Percentiles rank a stretch among this genome's conserved stretches.
These are phyloP conservation scores for Yarrowia sp. DNA, from an alignment of 805 yeast species.

Conservation along the genomic window DNA sequence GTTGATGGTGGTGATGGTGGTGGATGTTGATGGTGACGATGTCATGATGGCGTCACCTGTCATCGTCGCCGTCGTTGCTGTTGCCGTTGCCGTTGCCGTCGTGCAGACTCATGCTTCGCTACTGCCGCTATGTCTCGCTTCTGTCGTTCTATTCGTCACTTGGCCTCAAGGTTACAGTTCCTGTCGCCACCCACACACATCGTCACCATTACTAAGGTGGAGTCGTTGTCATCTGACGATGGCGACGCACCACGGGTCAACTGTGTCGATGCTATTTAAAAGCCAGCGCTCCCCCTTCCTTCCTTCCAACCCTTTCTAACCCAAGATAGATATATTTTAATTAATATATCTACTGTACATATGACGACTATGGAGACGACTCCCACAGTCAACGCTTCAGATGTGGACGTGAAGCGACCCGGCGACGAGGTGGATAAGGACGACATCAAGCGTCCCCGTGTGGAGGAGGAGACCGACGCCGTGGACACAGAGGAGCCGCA, in stretches of 20 bases:
- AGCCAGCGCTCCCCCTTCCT: background rate
- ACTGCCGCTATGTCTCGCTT: background rate
- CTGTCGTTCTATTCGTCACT: background rate
- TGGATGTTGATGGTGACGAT: background rate
- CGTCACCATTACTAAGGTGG: background rate
- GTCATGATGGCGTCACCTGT: too few species aligned
- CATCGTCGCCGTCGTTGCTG: too few species aligned
- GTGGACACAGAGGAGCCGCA: constrained; percentile 3
- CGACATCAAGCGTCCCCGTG: constrained; percentile 25
- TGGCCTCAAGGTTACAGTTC: background rate
- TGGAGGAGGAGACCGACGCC: constrained; percentile 19
- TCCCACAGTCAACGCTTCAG: constrained; percentile 19
- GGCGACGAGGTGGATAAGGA: constrained; percentile 25
- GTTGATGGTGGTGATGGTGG: background rate
- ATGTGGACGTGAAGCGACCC: constrained; percentile 25
- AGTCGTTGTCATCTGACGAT: background rate
- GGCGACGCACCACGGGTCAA: background rate
- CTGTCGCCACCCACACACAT: constrained; percentile 4
- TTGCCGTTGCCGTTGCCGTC: background rate
- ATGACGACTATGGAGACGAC: constrained; percentile 24
- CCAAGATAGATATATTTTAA: constrained; percentile 25
- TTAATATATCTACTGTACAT: constrained; percentile 26
- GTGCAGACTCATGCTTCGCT: background rate
- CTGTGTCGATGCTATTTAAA: background rate
- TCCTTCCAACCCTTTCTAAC: background rate